phyloP scores from a whole-genome alignment of 2,329 filamentous ascomycete genomes.

The Aspergillus unguis region DNA sequence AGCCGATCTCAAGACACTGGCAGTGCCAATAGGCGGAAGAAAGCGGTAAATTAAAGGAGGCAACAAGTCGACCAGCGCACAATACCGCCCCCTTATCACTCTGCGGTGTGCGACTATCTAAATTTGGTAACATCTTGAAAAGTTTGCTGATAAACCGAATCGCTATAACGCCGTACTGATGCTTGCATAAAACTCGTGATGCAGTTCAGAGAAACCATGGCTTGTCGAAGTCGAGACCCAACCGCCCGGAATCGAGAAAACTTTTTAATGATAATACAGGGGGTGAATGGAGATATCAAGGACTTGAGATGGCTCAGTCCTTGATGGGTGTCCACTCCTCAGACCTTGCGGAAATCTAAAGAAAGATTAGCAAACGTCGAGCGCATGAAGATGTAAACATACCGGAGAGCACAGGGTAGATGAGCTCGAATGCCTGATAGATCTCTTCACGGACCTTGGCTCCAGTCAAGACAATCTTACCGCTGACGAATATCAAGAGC shows the following conservation, averaged over 20 bases:
- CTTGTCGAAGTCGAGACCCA: constrained; percentile 13
- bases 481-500: constrained; percentile 93
- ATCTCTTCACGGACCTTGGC: constrained; percentile 98
- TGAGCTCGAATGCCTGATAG: constrained; percentile 94
- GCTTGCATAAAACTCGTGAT: constrained; percentile 41
- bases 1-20: not conserved
- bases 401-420: constrained; percentile 93
- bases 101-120: constrained; percentile 43
- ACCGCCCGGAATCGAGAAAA: constrained; percentile 17
- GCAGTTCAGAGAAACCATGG: constrained; percentile 18
- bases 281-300: constrained; percentile 16
- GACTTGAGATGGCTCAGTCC: constrained; percentile 15
- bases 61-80: constrained; percentile 44
- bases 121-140: constrained; percentile 29
- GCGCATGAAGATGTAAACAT: constrained; percentile 28
- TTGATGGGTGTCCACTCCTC: constrained; percentile 23
- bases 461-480: constrained; percentile 96
- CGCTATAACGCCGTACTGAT: constrained; percentile 47
- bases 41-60: constrained; percentile 34
- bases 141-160: constrained; percentile 25
- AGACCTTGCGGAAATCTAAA: constrained; percentile 62
- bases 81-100: constrained; percentile 35
- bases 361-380: constrained; percentile 17
- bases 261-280: constrained; percentile 29
- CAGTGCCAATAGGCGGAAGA: constrained; percentile 21